Conservation (phyloP, 768 basidiomycete species). For the Amanita inopinata region DNA sequence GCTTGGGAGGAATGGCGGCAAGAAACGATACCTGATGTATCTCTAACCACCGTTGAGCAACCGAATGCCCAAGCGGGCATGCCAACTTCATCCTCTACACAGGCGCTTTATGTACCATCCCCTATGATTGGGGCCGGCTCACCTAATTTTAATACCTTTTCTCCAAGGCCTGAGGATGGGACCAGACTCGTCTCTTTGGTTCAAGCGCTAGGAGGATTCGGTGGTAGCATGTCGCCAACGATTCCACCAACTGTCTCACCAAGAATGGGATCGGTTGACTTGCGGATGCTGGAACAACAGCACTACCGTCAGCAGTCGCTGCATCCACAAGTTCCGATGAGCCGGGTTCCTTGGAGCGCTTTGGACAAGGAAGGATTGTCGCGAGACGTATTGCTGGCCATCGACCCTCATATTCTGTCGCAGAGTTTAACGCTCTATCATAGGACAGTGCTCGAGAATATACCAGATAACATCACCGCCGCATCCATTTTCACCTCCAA, state of each 20-base stretch:
- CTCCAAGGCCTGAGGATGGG: constrained; percentile 39
- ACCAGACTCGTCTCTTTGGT: constrained; percentile 32
- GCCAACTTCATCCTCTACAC: constrained; percentile 37
- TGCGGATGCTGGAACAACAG: constrained; percentile 19
- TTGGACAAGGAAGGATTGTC: constrained; percentile 62
- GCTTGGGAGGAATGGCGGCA: constrained; percentile 53
- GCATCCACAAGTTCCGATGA: neutral
- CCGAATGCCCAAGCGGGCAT: constrained; percentile 22
- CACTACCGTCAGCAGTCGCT: constrained; percentile 11
- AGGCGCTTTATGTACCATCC: constrained; percentile 42
- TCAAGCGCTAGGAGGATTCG: constrained; percentile 27
- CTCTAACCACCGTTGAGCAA: constrained; percentile 17
- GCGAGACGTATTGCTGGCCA: constrained; percentile 48
- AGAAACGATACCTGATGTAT: constrained; percentile 37
- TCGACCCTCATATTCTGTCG: constrained; percentile 57
- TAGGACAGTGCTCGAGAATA: constrained; percentile 36
- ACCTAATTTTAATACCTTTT: constrained; percentile 40
- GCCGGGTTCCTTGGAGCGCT: constrained; percentile 35
- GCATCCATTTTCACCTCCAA: constrained; percentile 31
- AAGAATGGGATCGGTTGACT: constrained; percentile 17
- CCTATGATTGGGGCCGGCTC: constrained; percentile 33
- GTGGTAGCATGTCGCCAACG: constrained; percentile 11
- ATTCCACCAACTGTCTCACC: constrained; percentile 14
- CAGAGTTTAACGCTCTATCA: constrained; percentile 57
- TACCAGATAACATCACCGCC: constrained; percentile 44